A percentile compares a stretch with the other conserved stretches of the same genome.
Conservation (phyloP, 1,284 basidiomycete genomes). For the Pyrrhoderma lamaoense region DNA sequence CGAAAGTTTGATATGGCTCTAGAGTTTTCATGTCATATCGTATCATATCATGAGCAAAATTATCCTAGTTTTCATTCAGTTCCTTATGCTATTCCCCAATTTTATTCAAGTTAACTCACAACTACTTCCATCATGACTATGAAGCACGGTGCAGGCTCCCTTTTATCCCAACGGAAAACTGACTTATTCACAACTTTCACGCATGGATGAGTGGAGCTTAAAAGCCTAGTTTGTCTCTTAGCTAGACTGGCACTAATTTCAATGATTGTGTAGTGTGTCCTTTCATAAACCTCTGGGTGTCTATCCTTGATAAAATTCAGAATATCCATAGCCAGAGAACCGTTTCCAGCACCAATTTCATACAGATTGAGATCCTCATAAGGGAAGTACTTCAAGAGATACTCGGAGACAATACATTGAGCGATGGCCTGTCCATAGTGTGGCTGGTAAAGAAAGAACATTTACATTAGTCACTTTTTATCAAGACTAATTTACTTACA, state of each 20-base stretch:
- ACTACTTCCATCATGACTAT: conserved; percentile 94
- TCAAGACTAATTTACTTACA: conserved; percentile 40
- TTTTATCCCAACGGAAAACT: conserved; percentile 80
- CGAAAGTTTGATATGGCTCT: conserved; percentile 78
- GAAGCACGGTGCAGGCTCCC: conserved; percentile 81
- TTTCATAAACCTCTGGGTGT: conserved; percentile 88
- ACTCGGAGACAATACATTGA: conserved; percentile 82
- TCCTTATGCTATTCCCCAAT: no score
- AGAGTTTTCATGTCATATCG: conserved; percentile 79
- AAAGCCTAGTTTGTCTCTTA: conserved; percentile 58
- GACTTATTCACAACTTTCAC: conserved; percentile 77
- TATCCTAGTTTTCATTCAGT: no score
- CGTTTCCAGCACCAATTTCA: conserved; percentile 97
- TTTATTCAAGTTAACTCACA: conserved; percentile 44
- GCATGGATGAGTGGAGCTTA: conserved; percentile 47
- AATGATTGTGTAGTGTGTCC: conserved; percentile 87
- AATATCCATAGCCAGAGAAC: conserved; percentile 86
- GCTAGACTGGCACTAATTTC: conserved; percentile 86
- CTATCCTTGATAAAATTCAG: conserved; percentile 72
- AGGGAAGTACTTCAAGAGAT: conserved; percentile 90
- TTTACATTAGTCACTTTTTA: conserved; percentile 4
- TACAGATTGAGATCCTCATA: conserved; percentile 94
- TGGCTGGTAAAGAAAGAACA: conserved; percentile 48
- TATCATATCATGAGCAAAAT: conserved; percentile 94
- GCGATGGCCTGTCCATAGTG: conserved; percentile 91